Evolutionary conservation across 345 rosid species (phyloP).

Genomic region (Geranium rotundifolium): DNA sequence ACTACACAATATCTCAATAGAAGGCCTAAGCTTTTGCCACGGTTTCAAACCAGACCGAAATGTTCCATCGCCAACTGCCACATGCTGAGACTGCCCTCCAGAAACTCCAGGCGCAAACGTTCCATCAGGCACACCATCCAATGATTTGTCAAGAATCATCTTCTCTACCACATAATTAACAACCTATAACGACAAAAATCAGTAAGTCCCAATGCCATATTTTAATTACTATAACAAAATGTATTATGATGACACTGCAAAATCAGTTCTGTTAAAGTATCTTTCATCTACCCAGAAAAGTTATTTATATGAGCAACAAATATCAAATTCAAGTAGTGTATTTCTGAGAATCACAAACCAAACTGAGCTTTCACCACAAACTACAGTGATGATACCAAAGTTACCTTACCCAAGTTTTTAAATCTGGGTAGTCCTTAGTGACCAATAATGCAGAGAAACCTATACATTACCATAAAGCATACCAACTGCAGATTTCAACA

Average conservation of each 20-base stretch:
- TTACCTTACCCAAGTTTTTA: neutral
- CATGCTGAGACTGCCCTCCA: slow-evolving; percentile 53
- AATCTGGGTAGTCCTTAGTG: neutral
- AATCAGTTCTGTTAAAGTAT: neutral
- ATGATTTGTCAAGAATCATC: slow-evolving; percentile 74
- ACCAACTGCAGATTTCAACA: neutral
- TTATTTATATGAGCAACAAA: neutral
- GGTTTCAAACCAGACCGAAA: slow-evolving; percentile 59
- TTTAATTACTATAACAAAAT: neutral
- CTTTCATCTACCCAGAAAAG: too few species aligned
- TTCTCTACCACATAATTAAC: slow-evolving; percentile 89
- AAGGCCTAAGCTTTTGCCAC: slow-evolving; percentile 72
- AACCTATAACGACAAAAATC: slow-evolving; percentile 37
- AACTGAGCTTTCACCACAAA: neutral
- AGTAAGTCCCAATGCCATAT: neutral
- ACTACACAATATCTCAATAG: slow-evolving; percentile 87
- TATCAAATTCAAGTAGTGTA: neutral
- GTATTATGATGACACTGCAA: neutral
- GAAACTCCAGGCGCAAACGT: slow-evolving; percentile 46
- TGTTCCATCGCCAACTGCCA: slow-evolving; percentile 55
- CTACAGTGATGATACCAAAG: neutral
- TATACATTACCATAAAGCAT: neutral
- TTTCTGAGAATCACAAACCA: too few species aligned
- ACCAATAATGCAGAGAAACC: neutral
- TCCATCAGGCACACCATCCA: slow-evolving; percentile 44